Percentiles rank a stretch among this genome's conserved stretches.
These are phyloP conservation scores for Hysterangium stoloniferum DNA, from an alignment of 768 basidiomycete genomes.

Conservation along the genomic window DNA sequence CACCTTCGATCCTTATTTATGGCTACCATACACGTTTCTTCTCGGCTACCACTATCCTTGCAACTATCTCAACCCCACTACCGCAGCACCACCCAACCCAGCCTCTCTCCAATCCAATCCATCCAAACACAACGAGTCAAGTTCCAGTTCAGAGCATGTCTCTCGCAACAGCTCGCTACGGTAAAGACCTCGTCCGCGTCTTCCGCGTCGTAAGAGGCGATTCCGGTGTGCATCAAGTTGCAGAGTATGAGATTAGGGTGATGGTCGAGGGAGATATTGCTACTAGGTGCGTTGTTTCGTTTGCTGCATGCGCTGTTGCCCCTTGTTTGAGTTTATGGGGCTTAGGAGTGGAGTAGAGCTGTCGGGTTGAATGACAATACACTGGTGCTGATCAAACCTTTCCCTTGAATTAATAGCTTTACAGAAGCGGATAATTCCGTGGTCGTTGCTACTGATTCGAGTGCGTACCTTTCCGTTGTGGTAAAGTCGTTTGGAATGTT, in stretches of 20 bases:
- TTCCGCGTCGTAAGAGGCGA: constrained; percentile 73
- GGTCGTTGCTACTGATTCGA: constrained; percentile 88
- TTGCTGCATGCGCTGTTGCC: neutral
- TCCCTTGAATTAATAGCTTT: constrained; percentile 64
- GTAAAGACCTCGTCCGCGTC: constrained; percentile 85
- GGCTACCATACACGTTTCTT: too few relatives aligned
- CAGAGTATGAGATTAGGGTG: constrained; percentile 77
- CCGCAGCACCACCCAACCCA: too few relatives aligned
- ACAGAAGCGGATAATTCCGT: constrained; percentile 84
- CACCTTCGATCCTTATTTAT: too few relatives aligned
- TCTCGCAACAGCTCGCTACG: constrained; percentile 58
- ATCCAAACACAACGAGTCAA: too few relatives aligned
- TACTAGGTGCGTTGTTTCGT: constrained; percentile 40
- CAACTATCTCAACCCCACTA: too few relatives aligned
- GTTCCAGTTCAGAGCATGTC: too few relatives aligned
- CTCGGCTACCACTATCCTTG: too few relatives aligned
- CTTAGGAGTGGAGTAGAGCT: too few relatives aligned
- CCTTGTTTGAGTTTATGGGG: neutral
- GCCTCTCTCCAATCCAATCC: too few relatives aligned
- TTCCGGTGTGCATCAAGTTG: constrained; percentile 47
- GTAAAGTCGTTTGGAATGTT: neutral
- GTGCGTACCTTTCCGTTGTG: constrained; percentile 36
- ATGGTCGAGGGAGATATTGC: constrained; percentile 81
- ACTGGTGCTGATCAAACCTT: too few relatives aligned
- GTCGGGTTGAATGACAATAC: too few relatives aligned